A percentile compares a stretch with the other conserved stretches of the same genome.
phyloP scores from a whole-genome alignment of 73 alveolate genomes.

The Tetrahymena thermophila region DNA sequence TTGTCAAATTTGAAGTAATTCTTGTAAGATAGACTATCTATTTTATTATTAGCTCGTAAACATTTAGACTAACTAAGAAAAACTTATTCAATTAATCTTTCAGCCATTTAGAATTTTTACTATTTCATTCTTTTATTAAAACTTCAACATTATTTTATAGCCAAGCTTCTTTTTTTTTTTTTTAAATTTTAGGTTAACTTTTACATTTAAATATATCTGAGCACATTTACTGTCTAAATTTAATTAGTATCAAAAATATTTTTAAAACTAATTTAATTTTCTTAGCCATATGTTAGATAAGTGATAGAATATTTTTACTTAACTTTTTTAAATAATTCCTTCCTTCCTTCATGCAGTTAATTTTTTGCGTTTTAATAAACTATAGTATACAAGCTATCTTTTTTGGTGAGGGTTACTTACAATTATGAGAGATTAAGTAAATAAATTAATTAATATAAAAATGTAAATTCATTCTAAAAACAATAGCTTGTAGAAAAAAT shows the following conservation, averaged over 20 bases:
- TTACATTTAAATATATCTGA: too few species aligned
- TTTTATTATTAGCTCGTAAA: not conserved
- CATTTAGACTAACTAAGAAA: not conserved
- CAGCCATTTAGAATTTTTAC: not conserved
- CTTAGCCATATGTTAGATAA: too few species aligned
- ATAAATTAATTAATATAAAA: too few species aligned
- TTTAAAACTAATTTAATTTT: too few species aligned
- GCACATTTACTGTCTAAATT: not conserved
- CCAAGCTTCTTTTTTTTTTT: not conserved
- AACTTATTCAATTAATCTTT: too few species aligned
- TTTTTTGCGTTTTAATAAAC: too few species aligned
- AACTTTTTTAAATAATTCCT: not conserved
- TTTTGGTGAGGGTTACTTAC: not conserved
- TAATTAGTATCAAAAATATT: not conserved
- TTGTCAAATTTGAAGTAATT: not conserved
- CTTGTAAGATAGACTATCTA: too few species aligned
- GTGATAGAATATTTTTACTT: not conserved
- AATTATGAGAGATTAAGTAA: not conserved
- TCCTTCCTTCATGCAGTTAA: not conserved
- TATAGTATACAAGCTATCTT: too few species aligned
- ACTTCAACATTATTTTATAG: too few species aligned
- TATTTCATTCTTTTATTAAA: too few species aligned
- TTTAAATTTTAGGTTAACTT: not conserved
- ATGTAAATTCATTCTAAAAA: too few species aligned
- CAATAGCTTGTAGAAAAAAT: not conserved